Conservation (phyloP, 2,329 filamentous ascomycete genomes). For the Trichoderma gracile region DNA sequence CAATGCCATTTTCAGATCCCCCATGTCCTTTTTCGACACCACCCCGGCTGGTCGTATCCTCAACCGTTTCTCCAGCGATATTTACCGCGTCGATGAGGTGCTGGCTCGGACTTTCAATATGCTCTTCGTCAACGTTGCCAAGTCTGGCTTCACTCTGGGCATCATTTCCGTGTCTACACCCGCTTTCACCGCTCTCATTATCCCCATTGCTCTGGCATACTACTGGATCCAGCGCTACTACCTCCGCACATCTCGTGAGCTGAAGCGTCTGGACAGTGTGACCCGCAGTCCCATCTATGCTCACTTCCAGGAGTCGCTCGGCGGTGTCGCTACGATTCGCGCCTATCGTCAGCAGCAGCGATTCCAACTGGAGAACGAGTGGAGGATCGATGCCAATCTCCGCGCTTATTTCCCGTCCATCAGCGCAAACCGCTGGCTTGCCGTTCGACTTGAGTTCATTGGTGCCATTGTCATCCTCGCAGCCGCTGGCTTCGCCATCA, state of each 20-base stretch:
- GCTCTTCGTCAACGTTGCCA: slow-evolving; percentile 76
- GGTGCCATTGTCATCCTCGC: slow-evolving; percentile 90
- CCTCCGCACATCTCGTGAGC: slow-evolving; percentile 88
- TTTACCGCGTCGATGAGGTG: slow-evolving; percentile 85
- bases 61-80: slow-evolving; percentile 88
- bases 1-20: slow-evolving; percentile 92
- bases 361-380: slow-evolving; percentile 93
- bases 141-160: slow-evolving; percentile 78
- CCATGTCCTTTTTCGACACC: slow-evolving; percentile 98
- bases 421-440: slow-evolving; percentile 91
- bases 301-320: slow-evolving; percentile 96
- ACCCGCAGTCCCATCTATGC: slow-evolving; percentile 95
- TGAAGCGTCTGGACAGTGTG: slow-evolving; percentile 94
- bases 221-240: slow-evolving; percentile 97
- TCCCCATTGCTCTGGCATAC: slow-evolving; percentile 80
- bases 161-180: slow-evolving; percentile 84
- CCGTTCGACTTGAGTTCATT: slow-evolving; percentile 91
- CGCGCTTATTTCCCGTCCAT: slow-evolving; percentile 95
- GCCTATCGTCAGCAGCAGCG: slow-evolving; percentile 87
- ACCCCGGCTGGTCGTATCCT: slow-evolving; percentile 95
- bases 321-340: slow-evolving; percentile 90
- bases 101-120: slow-evolving; percentile 97
- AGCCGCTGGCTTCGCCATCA: slow-evolving; percentile 78
- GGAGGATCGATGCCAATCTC: slow-evolving; percentile 92
- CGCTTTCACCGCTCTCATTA: slow-evolving; percentile 73